Percentiles rank a stretch among this genome's conserved stretches.
Conservation (phyloP, 2,329 filamentous ascomycete species). For the Fusarium cicatricum region DNA sequence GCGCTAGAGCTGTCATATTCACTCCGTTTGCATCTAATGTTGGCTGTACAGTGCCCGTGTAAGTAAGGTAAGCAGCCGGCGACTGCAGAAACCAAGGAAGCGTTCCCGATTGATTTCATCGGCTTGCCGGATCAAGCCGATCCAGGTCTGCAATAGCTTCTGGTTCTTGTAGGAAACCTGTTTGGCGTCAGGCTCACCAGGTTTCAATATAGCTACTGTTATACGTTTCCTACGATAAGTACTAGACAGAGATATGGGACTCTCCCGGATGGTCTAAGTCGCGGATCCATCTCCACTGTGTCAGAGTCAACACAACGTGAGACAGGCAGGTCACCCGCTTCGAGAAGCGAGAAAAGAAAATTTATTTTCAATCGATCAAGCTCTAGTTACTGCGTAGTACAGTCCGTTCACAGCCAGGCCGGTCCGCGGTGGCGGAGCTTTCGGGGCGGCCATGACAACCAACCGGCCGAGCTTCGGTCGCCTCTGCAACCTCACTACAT, state of each 20-base stretch:
- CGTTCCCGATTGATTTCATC: constrained; percentile 19
- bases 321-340: constrained; percentile 10
- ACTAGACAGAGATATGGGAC: no score
- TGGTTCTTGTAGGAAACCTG: neutral
- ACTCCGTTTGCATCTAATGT: constrained; percentile 3
- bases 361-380: constrained; percentile 13
- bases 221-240: neutral
- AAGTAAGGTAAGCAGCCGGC: no score
- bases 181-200: neutral
- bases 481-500: constrained; percentile 23
- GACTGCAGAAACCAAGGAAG: constrained; percentile 12
- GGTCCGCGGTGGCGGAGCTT: constrained; percentile 16
- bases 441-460: constrained; percentile 21
- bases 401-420: constrained; percentile 7
- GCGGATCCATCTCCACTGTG: constrained; percentile 3
- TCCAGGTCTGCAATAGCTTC: constrained; percentile 14
- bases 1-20: neutral
- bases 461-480: constrained; percentile 30
- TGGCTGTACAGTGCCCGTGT: no score
- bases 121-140: constrained; percentile 33
- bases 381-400: no score
- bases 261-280: no score
- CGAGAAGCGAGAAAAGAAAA: constrained; percentile 11
- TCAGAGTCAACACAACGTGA: constrained; percentile 12
- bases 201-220: neutral